Evolutionary conservation across 2,329 filamentous ascomycete genomes (phyloP), one percentile per base, ranked within the genome.

Genomic region (Cryphonectria nitschkei): DNA sequence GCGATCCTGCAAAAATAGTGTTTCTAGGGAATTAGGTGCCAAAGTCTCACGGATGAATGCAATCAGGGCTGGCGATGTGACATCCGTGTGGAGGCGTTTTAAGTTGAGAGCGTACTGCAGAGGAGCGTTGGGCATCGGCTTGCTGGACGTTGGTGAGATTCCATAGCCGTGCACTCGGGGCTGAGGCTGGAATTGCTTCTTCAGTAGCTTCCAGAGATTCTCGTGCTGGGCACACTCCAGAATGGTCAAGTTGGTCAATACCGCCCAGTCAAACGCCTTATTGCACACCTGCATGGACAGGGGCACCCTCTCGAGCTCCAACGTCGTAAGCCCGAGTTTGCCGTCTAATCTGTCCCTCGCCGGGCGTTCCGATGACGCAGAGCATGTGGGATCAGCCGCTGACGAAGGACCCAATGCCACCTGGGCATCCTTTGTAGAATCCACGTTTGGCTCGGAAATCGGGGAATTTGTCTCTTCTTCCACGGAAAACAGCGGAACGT

Each of bases 11-110:
- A 96, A 80, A 77, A 94, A 94, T 13, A 96, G 84, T 11, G 90
- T 90, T 79, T 96, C 92, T n/a, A 96, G 83, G 39, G 89, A 92
- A 78, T 96, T 93, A 0, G 93, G 93, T 29, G 90, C 90, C 52
- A 96, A 84, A 0, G 92, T 91, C 73, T 95, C 92, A 75, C 91
- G 93, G 73, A 96, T 84, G 77, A 96, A 95, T 1, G 85, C 84
- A 68, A 96, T 88, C 22, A 96, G 82, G 34, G 90, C 84, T 9
- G 87, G 83, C 0, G 92, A 92, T 2, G 92, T 90, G 16, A 85
- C 86, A 79, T 96, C 92, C 0, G 92, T 93, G 76, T 95, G 92
- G 19, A 96, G 86, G 74, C 90, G 88, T 80, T 91, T 94, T 67
- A 96, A 81, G 6, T 87, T 88, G 14, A 96, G 83, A 69, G 85